A percentile compares a stretch with the other conserved stretches of the same genome.
Evolutionary conservation across 257 asterid genomes (phyloP).

Genomic region (Solanum corneliomulleri): DNA sequence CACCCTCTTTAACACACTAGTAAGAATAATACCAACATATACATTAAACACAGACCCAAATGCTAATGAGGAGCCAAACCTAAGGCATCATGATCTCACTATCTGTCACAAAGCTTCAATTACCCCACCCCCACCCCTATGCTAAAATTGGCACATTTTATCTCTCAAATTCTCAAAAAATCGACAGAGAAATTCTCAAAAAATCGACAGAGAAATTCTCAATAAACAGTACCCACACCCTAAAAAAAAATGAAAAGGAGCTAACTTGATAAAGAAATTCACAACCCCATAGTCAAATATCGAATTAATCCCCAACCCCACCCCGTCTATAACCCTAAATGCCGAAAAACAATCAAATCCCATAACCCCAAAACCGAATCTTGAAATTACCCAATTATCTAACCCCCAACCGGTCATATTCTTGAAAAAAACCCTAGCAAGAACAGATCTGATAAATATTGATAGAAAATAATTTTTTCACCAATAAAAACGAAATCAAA

Average conservation of each 20-base stretch:
- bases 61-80: not conserved
- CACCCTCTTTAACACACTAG: not conserved
- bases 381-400: not conserved
- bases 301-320: not conserved
- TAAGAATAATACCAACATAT: not conserved
- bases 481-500: not conserved
- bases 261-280: not conserved
- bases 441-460: not conserved
- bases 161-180: not conserved
- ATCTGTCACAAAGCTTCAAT: not conserved
- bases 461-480: not conserved
- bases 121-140: not conserved
- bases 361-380: not conserved
- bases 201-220: not conserved
- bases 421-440: not conserved
- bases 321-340: not conserved
- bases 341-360: not conserved
- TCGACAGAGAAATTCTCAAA: not conserved
- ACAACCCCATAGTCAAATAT: not conserved
- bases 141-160: not conserved
- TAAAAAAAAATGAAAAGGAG: not conserved
- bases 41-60: not conserved
- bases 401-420: not conserved
- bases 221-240: not conserved
- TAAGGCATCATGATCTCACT: not conserved